Percentiles rank a stretch among this genome's conserved stretches.
Conservation (phyloP, 2,329 filamentous ascomycete species). For the Xylariaceae sp. region DNA sequence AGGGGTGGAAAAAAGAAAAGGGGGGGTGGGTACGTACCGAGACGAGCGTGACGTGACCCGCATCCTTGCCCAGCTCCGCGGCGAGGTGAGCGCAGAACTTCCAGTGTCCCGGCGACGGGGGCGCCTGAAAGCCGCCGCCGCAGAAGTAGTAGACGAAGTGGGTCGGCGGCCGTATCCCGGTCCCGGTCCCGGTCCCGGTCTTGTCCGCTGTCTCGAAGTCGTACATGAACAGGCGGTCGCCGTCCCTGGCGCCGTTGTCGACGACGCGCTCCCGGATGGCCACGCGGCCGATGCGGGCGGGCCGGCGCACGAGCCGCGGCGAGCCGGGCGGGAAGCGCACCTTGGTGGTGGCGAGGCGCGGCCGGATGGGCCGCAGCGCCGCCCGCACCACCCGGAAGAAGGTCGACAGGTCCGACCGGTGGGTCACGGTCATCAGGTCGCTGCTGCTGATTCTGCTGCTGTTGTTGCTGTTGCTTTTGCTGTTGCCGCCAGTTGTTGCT, state of each 20-base stretch:
- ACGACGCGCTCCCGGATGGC: conserved; percentile 9
- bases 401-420: conserved; percentile 11
- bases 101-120: conserved; percentile 45
- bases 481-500: too few species aligned
- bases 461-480: too few species aligned
- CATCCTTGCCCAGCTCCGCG: conserved; percentile 24
- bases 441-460: too few species aligned
- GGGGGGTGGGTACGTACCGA: too few species aligned
- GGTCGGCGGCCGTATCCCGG: background rate
- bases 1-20: too few species aligned
- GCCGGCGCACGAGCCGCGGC: conserved; percentile 7
- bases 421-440: conserved; percentile 7
- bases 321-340: conserved; percentile 9
- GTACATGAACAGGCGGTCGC: conserved; percentile 11
- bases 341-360: conserved; percentile 9
- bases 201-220: conserved; percentile 7
- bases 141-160: conserved; percentile 43
- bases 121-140: conserved; percentile 48
- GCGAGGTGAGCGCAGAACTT: conserved; percentile 38
- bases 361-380: conserved; percentile 11
- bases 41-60: conserved; percentile 37
- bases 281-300: conserved; percentile 3
- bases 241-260: background rate
- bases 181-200: background rate
- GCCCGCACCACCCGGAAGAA: conserved; percentile 10